These are phyloP conservation scores for Alternaria ethzedia DNA, from an alignment of 2,329 filamentous ascomycete genomes.

Conservation along the genomic window DNA sequence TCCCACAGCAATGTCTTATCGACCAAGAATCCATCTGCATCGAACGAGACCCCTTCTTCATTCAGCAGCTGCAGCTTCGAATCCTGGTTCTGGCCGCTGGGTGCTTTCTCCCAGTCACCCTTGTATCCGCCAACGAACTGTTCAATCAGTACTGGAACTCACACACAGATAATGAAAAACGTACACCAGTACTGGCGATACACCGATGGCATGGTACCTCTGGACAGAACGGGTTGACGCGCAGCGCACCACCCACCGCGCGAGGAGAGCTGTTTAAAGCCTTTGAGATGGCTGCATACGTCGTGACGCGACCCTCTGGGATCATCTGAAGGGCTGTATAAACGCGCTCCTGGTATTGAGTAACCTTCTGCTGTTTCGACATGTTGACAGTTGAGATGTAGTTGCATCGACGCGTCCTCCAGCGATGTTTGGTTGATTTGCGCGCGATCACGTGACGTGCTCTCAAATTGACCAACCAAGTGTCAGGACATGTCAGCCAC, in stretches of 20 bases:
- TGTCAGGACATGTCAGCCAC: neutral
- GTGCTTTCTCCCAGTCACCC: slow-evolving; percentile 68
- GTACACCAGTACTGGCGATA: slow-evolving; percentile 72
- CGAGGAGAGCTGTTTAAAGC: slow-evolving; percentile 74
- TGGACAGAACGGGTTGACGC: slow-evolving; percentile 81
- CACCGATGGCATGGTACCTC: slow-evolving; percentile 83
- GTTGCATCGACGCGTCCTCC: slow-evolving; percentile 1
- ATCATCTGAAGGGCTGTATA: slow-evolving; percentile 79
- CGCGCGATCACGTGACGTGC: slow-evolving; percentile 42
- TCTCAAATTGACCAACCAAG: slow-evolving; percentile 41
- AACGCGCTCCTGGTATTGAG: slow-evolving; percentile 56
- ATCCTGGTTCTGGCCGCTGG: slow-evolving; percentile 66
- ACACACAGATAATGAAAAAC: slow-evolving; percentile 16
- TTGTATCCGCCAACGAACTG: slow-evolving; percentile 70
- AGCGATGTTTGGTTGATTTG: neutral
- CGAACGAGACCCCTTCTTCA: slow-evolving; percentile 69
- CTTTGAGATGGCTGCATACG: slow-evolving; percentile 74
- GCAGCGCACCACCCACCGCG: slow-evolving; percentile 78
- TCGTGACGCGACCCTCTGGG: slow-evolving; percentile 75
- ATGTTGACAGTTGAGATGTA: slow-evolving; percentile 8
- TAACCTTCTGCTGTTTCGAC: slow-evolving; percentile 36
- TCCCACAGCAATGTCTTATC: slow-evolving; percentile 56
- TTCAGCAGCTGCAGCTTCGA: slow-evolving; percentile 69
- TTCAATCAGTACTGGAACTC: slow-evolving; percentile 2
- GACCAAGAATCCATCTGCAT: slow-evolving; percentile 64